Evolutionary conservation across 495 filamentous ascomycete species (phyloP).

Genomic region (Penicillium silybi): DNA sequence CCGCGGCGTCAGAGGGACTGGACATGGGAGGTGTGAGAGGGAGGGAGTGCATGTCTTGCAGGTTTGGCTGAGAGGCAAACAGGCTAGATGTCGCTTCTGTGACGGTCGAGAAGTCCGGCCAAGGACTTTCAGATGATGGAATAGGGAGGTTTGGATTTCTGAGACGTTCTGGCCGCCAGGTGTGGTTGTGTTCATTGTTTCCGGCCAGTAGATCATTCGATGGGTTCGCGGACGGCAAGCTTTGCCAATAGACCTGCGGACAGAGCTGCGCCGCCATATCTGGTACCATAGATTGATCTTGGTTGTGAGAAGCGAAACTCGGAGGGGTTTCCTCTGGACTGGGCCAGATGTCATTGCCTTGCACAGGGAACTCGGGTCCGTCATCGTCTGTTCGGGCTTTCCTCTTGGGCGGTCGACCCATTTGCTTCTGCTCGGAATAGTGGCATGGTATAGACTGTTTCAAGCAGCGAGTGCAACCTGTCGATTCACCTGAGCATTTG

Average conservation of each 20-base stretch:
- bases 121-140: slow-evolving; percentile 31
- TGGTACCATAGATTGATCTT: slow-evolving; percentile 4
- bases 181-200: slow-evolving; percentile 27
- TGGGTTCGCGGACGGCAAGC: slow-evolving; percentile 10
- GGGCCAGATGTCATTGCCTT: slow-evolving; percentile 22
- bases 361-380: slow-evolving; percentile 9
- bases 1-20: slow-evolving; percentile 17
- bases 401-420: slow-evolving; percentile 48
- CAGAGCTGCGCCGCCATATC: slow-evolving; percentile 22
- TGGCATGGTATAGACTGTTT: slow-evolving; percentile 41
- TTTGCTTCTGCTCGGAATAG: slow-evolving; percentile 46
- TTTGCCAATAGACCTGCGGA: slow-evolving; percentile 23
- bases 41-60: slow-evolving; percentile 22
- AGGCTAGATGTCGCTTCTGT: slow-evolving; percentile 35
- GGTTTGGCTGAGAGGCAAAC: slow-evolving; percentile 20
- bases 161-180: slow-evolving; percentile 24
- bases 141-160: slow-evolving; percentile 26
- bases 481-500: slow-evolving; percentile 45
- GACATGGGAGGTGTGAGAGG: slow-evolving; percentile 26
- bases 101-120: slow-evolving; percentile 44
- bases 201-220: slow-evolving; percentile 18
- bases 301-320: slow-evolving; percentile 5
- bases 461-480: slow-evolving; percentile 40
- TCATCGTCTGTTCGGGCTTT: slow-evolving; percentile 33
- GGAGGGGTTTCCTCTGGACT: slow-evolving; percentile 18